Evolutionary conservation across 1,284 basidiomycete species (phyloP), one percentile per base, ranked within the genome.

Genomic region (Bondarzewia mesenterica): DNA sequence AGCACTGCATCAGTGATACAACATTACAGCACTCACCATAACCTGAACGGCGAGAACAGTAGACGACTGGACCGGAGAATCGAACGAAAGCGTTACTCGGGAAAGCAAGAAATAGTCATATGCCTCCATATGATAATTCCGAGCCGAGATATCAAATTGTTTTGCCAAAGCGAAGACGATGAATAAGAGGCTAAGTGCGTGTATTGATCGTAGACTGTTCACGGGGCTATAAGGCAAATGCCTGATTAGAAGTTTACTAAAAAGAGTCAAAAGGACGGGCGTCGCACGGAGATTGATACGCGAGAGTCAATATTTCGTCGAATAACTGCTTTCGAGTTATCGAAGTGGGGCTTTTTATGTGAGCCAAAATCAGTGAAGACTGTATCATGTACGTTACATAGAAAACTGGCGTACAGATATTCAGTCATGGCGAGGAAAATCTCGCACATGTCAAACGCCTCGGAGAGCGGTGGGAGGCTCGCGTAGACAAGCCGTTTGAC

Each of bases 71-170:
- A 67, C 62, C 0, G 75, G 73, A 0, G 74, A 66, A 20, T 67
- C 67, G 40, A 75, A 70, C 20, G 66, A 64, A n/a, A 82, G 57
- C 2, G 76, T 63, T 1, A 77, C 69, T 4, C 76, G 71, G 4
- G 80, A 67, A 7, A 84, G 59, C 40, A 76, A 66, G 55, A 76
- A 78, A 53, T 77, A 84, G 46, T 84, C 80, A 47, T 76, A 67
- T 7, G 80, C 73, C 48, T 78, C 72, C 5, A 71, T 57, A 4
- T 69, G 65, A 53, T 72, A 73, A 68, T 66, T 18, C 60, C 60
- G 26, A 62, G 58, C 52, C 20, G 66, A 57, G 15, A 26, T 20
- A 54, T 83, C 79, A 50, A 80, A 74, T 14, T 82, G 62, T 0
- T 71, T 56, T 2, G 60, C 62, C 7, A 68, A 57, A 3, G 63